phyloP scores from a whole-genome alignment of 2,329 filamentous ascomycete species.

The Fusarium napiforme region DNA sequence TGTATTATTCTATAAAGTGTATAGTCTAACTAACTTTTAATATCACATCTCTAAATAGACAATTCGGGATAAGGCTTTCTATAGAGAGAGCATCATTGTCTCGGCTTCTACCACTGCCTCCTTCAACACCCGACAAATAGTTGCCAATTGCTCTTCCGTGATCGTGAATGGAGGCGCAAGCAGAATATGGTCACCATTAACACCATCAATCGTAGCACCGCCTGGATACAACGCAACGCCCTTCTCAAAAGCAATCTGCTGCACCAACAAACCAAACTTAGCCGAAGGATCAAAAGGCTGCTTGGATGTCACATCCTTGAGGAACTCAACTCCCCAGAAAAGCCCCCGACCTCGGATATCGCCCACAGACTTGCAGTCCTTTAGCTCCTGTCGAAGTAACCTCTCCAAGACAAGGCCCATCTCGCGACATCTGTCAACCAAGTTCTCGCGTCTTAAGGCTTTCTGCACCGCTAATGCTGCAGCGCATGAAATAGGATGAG shows the following conservation, averaged over 20 bases:
- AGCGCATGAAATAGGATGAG: constrained; percentile 68
- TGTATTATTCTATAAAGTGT: too few species aligned
- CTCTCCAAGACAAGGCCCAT: constrained; percentile 56
- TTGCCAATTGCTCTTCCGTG: constrained; percentile 48
- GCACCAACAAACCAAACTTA: constrained; percentile 45
- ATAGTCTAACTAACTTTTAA: too few species aligned
- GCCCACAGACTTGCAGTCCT: not conserved
- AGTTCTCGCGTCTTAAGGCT: constrained; percentile 65
- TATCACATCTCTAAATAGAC: accelerated
- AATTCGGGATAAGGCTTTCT: accelerated
- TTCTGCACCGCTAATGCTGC: constrained; percentile 71
- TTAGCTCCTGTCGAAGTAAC: not conserved
- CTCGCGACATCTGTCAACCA: constrained; percentile 67
- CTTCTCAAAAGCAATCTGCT: constrained; percentile 46
- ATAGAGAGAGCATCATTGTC: not conserved
- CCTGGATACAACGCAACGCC: constrained; percentile 69
- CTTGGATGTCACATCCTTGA: constrained; percentile 49
- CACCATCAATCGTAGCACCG: constrained; percentile 68
- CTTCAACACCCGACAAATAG: constrained; percentile 18
- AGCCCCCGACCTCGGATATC: constrained; percentile 41
- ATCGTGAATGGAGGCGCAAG: constrained; percentile 74
- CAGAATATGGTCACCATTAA: constrained; percentile 74
- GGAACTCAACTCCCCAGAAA: constrained; percentile 61
- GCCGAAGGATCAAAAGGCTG: constrained; percentile 48
- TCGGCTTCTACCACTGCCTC: constrained; percentile 29